These are phyloP conservation scores for Talaromyces albobiverticillius DNA, from an alignment of 2,329 filamentous ascomycete species.

Conservation along the genomic window DNA sequence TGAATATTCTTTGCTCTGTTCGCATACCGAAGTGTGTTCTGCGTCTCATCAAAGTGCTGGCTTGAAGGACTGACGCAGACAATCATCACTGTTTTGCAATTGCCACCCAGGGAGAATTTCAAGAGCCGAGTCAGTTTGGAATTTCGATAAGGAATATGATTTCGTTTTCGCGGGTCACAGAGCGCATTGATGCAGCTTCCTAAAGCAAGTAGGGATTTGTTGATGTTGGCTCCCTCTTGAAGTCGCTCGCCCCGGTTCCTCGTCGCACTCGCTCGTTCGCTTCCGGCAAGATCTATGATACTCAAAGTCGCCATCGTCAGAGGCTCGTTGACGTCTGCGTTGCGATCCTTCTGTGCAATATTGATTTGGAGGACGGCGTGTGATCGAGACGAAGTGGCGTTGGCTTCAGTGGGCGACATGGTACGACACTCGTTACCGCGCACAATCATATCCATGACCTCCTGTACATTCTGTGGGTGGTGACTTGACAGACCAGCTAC, in stretches of 20 bases:
- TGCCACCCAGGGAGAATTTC: slow-evolving; percentile 95
- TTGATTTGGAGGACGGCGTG: slow-evolving; percentile 98
- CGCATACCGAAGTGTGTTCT: slow-evolving; percentile 95
- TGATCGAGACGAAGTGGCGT: slow-evolving; percentile 94
- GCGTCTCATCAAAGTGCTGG: slow-evolving; percentile 94
- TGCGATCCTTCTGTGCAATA: slow-evolving; percentile 87
- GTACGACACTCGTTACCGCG: slow-evolving; percentile 91
- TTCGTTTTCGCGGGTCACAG: slow-evolving; percentile 85
- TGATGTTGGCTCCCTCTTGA: slow-evolving; percentile 96
- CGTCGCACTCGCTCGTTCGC: slow-evolving; percentile 91
- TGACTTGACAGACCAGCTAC: slow-evolving; percentile 90
- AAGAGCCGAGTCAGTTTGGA: slow-evolving; percentile 93
- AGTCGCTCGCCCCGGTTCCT: slow-evolving; percentile 93
- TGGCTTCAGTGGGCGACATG: slow-evolving; percentile 94
- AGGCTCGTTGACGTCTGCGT: slow-evolving; percentile 86
- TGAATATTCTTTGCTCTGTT: slow-evolving; percentile 99
- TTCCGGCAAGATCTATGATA: slow-evolving; percentile 96
- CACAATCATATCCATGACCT: slow-evolving; percentile 99
- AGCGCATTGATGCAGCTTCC: slow-evolving; percentile 98
- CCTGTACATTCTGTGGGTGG: slow-evolving; percentile 82
- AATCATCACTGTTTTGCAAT: slow-evolving; percentile 99
- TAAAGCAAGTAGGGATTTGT: slow-evolving; percentile 91
- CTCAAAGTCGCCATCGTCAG: slow-evolving; percentile 98
- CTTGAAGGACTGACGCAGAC: slow-evolving; percentile 97
- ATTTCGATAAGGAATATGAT: slow-evolving; percentile 95